These are phyloP conservation scores for Vitis vinifera DNA, from an alignment of 164 flowering plant species.

Conservation along the genomic window DNA sequence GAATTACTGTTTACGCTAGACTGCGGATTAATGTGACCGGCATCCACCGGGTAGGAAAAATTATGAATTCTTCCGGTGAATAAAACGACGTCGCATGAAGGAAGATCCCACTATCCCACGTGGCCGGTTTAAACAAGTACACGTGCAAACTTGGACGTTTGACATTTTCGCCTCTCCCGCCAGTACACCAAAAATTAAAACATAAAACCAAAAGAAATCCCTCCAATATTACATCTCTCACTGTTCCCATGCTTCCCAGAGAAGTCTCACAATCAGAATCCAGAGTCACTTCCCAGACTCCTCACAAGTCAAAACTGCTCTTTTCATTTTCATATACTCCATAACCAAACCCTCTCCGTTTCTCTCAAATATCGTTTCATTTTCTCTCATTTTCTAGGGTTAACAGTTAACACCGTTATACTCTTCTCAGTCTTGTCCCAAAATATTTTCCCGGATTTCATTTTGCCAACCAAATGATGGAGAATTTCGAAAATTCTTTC, in stretches of 20 bases:
- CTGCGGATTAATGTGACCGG: too few relatives aligned
- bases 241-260: background rate
- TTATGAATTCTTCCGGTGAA: too few relatives aligned
- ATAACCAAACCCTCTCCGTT: background rate
- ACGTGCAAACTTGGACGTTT: too few relatives aligned
- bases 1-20: too few relatives aligned
- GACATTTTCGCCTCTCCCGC: conserved; percentile 7
- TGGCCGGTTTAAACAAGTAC: background rate
- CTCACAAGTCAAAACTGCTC: too few relatives aligned
- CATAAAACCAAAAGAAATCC: background rate
- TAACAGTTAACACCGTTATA: too few relatives aligned
- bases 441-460: background rate
- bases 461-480: conserved; percentile 13
- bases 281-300: too few relatives aligned
- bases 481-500: conserved; percentile 9
- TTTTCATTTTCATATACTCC: too few relatives aligned
- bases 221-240: background rate
- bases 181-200: conserved; percentile 2
- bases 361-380: background rate
- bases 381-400: too few relatives aligned
- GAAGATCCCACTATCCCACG: background rate
- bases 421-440: too few relatives aligned
- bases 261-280: background rate
- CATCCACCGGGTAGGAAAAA: too few relatives aligned
- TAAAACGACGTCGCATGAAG: too few relatives aligned